Evolutionary conservation across 306 rosid species (phyloP), one percentile per base, ranked within the genome.

Genomic region (Aeschynomene evenia): DNA sequence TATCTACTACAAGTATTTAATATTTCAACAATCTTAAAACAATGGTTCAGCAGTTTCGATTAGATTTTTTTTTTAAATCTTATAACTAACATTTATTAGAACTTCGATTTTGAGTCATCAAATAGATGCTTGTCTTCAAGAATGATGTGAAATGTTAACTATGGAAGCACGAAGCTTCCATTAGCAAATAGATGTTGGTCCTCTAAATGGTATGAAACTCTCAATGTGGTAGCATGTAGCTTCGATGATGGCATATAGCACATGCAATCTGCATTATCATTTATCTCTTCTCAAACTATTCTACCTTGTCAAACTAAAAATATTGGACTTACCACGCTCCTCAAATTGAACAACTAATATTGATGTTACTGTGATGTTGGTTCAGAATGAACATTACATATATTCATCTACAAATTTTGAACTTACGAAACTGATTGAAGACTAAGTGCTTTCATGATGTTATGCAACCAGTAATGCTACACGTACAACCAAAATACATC

Each of bases 401-500:
- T 50, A 13, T 14, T 37, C 45, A 65, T 56, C 13, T 13, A 59
- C 45, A 14, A 16, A 18, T 23, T 59, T 66, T 29, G 55, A 77
- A 34, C 52, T 36, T 40, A n/a, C 9, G 22, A 48, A 57, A 64
- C 19, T 42, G 29, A 42, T 11, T 20, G 13, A 8, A 14, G 54
- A 29, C 43, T 63, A 13, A 42, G 14, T 21, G 31, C 7, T 29
- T 9, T 18, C 10, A 6, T 48, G 52, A 61, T 69, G 29, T 36
- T 31, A 14, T 55, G 56, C 45, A 34, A 68, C 68, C 53, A 23
- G 58, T 36, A n/a, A n/a, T n/a, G n/a, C n/a, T n/a, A n/a, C n/a
- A n/a, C n/a, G n/a, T n/a, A n/a, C n/a, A n/a, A n/a, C n/a, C n/a
- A n/a, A n/a, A n/a, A n/a, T n/a, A n/a, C n/a, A n/a, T n/a, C n/a